Evolutionary conservation across 1,284 basidiomycete genomes (phyloP).

Genomic region (Ustilago crameri): DNA sequence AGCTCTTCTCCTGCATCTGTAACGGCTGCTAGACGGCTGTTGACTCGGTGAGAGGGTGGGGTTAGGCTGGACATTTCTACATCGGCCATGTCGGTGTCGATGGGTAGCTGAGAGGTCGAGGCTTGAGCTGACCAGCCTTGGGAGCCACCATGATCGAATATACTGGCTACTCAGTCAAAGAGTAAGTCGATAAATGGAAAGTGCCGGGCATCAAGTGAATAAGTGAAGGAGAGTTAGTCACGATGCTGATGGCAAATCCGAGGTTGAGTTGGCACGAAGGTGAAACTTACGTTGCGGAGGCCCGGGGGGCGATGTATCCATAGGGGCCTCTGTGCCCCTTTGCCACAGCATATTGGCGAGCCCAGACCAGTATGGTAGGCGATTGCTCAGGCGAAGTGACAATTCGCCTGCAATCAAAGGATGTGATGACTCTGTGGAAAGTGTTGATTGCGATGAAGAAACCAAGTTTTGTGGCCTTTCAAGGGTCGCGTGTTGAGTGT

Average conservation of each 20-base stretch:
- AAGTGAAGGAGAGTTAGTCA: neutral
- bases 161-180: slow-evolving; percentile 14
- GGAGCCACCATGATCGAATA: slow-evolving; percentile 16
- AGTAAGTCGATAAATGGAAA: neutral
- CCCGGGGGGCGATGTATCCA: slow-evolving; percentile 55
- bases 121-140: slow-evolving; percentile 12
- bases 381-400: neutral
- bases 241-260: neutral
- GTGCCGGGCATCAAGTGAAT: no score
- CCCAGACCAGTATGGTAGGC: neutral
- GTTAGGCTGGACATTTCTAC: slow-evolving; percentile 54
- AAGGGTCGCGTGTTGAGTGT: slow-evolving; percentile 33
- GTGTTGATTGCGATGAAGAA: slow-evolving; percentile 3
- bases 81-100: slow-evolving; percentile 37
- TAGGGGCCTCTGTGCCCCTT: slow-evolving; percentile 57
- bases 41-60: slow-evolving; percentile 31
- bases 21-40: slow-evolving; percentile 6
- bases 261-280: neutral
- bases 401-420: neutral
- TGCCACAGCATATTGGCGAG: slow-evolving; percentile 31
- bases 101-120: slow-evolving; percentile 9
- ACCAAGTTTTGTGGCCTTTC: slow-evolving; percentile 7
- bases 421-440: neutral
- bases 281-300: slow-evolving; percentile 42
- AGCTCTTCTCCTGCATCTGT: slow-evolving; percentile 12